Evolutionary conservation across 1,139 yeast genomes (phyloP).

Genomic region (Keqinozyma sinolaborantium): DNA sequence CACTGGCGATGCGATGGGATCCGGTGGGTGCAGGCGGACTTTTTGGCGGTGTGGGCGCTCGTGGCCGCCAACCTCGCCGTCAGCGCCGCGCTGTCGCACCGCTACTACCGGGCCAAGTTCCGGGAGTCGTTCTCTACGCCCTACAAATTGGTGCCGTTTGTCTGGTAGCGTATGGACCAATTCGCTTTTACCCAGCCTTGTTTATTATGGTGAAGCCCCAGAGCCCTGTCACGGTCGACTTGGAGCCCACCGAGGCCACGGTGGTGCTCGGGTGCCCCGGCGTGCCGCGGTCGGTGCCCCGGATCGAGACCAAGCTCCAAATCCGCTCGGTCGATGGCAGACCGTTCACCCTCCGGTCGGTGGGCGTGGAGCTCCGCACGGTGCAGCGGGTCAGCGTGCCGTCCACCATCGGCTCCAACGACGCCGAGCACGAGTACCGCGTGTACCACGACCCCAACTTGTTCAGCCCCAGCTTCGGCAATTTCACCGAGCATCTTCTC

Average conservation of each 20-base stretch:
- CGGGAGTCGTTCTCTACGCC: slow-evolving; percentile 16
- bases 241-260: slow-evolving; percentile 46
- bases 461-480: slow-evolving; percentile 35
- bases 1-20: slow-evolving; percentile 11
- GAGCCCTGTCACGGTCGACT: slow-evolving; percentile 27
- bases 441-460: slow-evolving; percentile 34
- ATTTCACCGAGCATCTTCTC: slow-evolving; percentile 31
- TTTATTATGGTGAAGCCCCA: slow-evolving; percentile 13
- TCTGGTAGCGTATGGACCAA: slow-evolving; percentile 7
- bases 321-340: slow-evolving; percentile 35
- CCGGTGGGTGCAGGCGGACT: slow-evolving; percentile 14
- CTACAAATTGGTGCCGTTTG: slow-evolving; percentile 10
- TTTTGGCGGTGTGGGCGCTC: slow-evolving; percentile 42
- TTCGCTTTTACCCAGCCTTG: not conserved
- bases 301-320: slow-evolving; percentile 42
- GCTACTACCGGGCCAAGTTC: slow-evolving; percentile 42
- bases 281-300: slow-evolving; percentile 53
- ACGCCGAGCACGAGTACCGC: slow-evolving; percentile 30
- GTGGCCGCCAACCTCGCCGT: slow-evolving; percentile 58
- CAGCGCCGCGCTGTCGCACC: slow-evolving; percentile 58
- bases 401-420: slow-evolving; percentile 41
- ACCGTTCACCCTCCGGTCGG: slow-evolving; percentile 37
- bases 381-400: slow-evolving; percentile 37
- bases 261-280: slow-evolving; percentile 64
- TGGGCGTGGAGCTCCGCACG: slow-evolving; percentile 35